Conservation (phyloP, 2,329 filamentous ascomycete species). For the Calonectria pauciramosa region DNA sequence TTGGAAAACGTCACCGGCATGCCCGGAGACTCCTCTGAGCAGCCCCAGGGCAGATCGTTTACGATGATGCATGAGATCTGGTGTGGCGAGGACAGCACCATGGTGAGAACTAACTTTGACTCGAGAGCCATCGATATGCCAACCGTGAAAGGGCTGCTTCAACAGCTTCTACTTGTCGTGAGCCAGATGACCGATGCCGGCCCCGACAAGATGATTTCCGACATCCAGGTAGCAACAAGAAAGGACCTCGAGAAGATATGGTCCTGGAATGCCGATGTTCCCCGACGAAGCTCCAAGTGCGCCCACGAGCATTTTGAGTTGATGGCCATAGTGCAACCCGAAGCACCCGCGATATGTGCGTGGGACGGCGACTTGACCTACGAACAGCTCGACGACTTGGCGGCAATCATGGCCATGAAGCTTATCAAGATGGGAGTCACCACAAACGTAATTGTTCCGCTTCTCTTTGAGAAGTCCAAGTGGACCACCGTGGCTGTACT, state of each 20-base stretch:
- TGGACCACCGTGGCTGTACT: not conserved
- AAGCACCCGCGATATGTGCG: not conserved
- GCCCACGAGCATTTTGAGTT: constrained; percentile 32
- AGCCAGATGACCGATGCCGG: constrained; percentile 7
- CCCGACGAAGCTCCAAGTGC: constrained; percentile 29
- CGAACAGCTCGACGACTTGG: not conserved
- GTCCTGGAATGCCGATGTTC: constrained; percentile 22
- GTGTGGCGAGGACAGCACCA: not conserved
- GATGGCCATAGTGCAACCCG: not conserved
- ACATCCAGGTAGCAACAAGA: constrained; percentile 32
- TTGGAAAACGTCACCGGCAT: not conserved
- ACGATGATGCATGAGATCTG: constrained; percentile 10
- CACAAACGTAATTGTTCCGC: not conserved
- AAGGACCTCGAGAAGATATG: constrained; percentile 37
- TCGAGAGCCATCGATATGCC: not conserved
- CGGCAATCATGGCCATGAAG: not conserved
- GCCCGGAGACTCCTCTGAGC: not conserved
- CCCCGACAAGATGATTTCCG: not conserved
- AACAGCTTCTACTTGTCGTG: constrained; percentile 21
- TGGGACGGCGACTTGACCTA: not conserved
- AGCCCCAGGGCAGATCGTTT: not conserved
- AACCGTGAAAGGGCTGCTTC: not conserved
- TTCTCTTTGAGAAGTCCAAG: not conserved
- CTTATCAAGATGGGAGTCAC: not conserved
- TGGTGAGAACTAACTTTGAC: constrained; percentile 15